phyloP scores from a whole-genome alignment of 306 rosid species.

The Phaseolus lunatus region DNA sequence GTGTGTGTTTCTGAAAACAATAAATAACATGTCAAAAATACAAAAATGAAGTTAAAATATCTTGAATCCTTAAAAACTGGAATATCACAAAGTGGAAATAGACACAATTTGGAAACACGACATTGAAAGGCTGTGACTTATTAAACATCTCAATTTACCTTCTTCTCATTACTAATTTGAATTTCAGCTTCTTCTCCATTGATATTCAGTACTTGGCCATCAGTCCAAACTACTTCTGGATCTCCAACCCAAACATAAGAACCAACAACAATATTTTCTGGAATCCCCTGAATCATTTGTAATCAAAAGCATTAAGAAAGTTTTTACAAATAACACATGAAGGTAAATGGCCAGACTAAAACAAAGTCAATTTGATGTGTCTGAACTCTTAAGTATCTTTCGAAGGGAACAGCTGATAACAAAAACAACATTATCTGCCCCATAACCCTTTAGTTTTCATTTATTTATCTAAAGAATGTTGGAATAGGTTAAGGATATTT shows the following conservation, averaged over 20 bases:
- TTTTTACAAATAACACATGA: conserved; percentile 18
- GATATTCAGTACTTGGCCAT: conserved; percentile 72
- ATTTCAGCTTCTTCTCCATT: conserved; percentile 86
- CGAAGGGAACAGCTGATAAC: background rate
- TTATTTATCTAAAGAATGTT: background rate
- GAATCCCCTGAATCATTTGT: conserved; percentile 64
- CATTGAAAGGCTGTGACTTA: conserved; percentile 1
- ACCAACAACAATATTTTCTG: conserved; percentile 75
- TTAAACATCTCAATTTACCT: conserved; percentile 56
- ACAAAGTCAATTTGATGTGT: conserved; percentile 3
- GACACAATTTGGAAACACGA: conserved; percentile 38
- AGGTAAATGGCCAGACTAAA: conserved; percentile 19
- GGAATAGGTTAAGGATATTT: conserved; percentile 18
- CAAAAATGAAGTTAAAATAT: conserved; percentile 34
- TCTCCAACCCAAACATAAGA: conserved; percentile 87
- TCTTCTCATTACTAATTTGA: conserved; percentile 64
- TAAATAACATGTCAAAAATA: background rate
- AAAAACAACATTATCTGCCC: background rate
- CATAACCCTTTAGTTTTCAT: background rate
- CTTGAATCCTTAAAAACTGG: conserved; percentile 25
- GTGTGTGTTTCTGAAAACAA: background rate
- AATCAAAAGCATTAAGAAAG: conserved; percentile 31
- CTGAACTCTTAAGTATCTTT: conserved; percentile 14
- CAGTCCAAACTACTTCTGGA: conserved; percentile 78
- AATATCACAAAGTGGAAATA: conserved; percentile 26